Conservation (phyloP, 139 green algal genomes). For the Diplosphaera chodatii region DNA sequence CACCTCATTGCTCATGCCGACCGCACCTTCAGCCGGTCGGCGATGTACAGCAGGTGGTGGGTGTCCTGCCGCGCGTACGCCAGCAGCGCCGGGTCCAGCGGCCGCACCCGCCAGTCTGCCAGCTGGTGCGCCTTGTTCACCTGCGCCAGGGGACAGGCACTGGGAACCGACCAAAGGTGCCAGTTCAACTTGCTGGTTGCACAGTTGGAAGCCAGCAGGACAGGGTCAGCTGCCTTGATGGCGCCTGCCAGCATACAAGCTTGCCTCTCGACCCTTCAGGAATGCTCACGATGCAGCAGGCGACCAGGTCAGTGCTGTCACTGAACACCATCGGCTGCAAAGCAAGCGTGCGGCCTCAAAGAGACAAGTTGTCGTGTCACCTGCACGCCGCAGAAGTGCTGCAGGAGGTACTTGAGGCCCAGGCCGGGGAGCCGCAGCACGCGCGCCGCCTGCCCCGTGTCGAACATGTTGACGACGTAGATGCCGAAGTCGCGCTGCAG, state of each 20-base stretch:
- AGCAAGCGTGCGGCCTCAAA: no score
- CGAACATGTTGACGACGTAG: slow-evolving; percentile 92
- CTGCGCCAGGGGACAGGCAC: slow-evolving; percentile 10
- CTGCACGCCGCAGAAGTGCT: slow-evolving; percentile 60
- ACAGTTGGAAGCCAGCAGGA: no score
- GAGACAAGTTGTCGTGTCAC: no score
- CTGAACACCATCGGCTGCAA: no score
- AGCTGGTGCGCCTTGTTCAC: slow-evolving; percentile 83
- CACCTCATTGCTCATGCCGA: no score
- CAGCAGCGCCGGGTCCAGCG: slow-evolving; percentile 71
- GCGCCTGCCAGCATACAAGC: no score
- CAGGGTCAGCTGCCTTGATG: no score
- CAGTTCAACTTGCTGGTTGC: no score
- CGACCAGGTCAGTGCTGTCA: no score
- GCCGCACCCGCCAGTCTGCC: slow-evolving; percentile 88
- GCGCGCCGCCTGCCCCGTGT: slow-evolving; percentile 81
- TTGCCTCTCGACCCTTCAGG: no score
- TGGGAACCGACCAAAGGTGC: no score
- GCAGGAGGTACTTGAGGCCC: slow-evolving; percentile 74
- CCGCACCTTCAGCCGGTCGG: slow-evolving; percentile 69
- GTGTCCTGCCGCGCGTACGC: slow-evolving; percentile 87
- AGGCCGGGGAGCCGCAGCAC: slow-evolving; percentile 46
- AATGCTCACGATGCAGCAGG: no score
- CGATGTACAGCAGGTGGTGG: slow-evolving; percentile 88
- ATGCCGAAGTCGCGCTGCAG: slow-evolving; percentile 91